Conservation (phyloP, 2,329 filamentous ascomycete species). For the Orbilia blumenaviensis region DNA sequence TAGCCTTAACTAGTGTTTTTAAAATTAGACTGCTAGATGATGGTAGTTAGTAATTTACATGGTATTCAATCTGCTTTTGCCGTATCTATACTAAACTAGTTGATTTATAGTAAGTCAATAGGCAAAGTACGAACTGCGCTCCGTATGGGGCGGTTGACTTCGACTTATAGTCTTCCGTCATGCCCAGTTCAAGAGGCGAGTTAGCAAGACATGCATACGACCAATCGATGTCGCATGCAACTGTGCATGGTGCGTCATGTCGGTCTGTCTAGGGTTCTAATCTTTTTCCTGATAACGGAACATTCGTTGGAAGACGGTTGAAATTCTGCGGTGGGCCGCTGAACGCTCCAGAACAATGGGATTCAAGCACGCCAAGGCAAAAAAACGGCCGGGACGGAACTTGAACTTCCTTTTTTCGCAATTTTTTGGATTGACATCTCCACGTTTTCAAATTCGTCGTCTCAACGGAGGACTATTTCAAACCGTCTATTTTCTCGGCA, state of each 20-base stretch:
- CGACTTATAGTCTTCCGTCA: neutral
- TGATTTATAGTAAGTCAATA: too few species aligned
- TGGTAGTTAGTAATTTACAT: too few species aligned
- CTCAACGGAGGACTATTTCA: neutral
- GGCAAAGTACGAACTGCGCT: too few species aligned
- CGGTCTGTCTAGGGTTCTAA: slow-evolving; percentile 19
- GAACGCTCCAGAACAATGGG: neutral
- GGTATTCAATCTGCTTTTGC: too few species aligned
- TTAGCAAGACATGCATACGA: slow-evolving; percentile 34
- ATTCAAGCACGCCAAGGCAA: slow-evolving; percentile 14
- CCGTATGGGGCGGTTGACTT: too few species aligned
- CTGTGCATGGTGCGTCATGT: slow-evolving; percentile 28
- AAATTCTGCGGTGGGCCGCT: slow-evolving; percentile 6
- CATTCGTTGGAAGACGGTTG: slow-evolving; percentile 17
- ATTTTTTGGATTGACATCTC: slow-evolving; percentile 38
- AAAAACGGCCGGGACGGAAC: neutral
- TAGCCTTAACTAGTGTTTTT: too few species aligned
- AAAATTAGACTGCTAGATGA: too few species aligned
- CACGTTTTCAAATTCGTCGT: slow-evolving; percentile 5
- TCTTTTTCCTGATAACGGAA: slow-evolving; percentile 11
- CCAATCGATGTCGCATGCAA: neutral
- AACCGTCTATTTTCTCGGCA: slow-evolving; percentile 12
- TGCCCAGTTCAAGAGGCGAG: neutral
- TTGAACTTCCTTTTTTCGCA: slow-evolving; percentile 53
- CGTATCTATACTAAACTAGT: too few species aligned